Base-by-base conservation (phyloP, 805 yeast genomes). In the Clavispora asparagi region DNA sequence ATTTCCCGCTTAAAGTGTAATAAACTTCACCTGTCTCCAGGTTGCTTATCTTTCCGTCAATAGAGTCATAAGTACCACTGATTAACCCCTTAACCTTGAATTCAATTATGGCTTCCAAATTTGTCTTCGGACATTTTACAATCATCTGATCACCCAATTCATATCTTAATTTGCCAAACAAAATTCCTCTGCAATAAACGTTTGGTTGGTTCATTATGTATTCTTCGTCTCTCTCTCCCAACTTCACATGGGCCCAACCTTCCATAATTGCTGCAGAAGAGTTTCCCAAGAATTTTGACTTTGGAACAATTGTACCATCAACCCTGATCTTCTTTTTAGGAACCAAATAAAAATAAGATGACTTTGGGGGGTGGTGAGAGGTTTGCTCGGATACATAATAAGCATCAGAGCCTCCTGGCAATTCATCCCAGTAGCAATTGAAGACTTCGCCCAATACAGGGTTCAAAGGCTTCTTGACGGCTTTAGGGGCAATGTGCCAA, bases 401-500 rank as follows among this genome's bases (percentile, higher is more conserved):
- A 0, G 97, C 96, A 43, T 77, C 77, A 5, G 76, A 62, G 28
- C 76, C 80, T 28, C 74, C 78, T 42, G 85, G 80, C 10, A 91
- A 82, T 40, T 89, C 68, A 57, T 90, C 94, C 99, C 99, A 94
- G 63, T 85, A 91, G 60, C 96, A 85, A 17, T 88, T 79, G 65
- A 88, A 94, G 54, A 85, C 77, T 63, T 94, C 99, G 28, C 98
- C 97, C 25, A 94, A 63, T 7, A 94, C 89, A 1, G 99, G 99
- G 61, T 94, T 94, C 58, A 94, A 73, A 0, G 99, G 99, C 65
- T 94, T 94, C 64, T 94, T 94, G 13, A 94, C 99, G 4, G 98
- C 99, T 62, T 92, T 92, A 27, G 98, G 99, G 1, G 97, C 94
- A 63, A 94, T 94, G 62, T 94, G 97, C 98, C 98, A 94, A 41